These are phyloP conservation scores for Hyphodiscus sp. DNA, from an alignment of 2,329 filamentous ascomycete genomes.

Conservation along the genomic window DNA sequence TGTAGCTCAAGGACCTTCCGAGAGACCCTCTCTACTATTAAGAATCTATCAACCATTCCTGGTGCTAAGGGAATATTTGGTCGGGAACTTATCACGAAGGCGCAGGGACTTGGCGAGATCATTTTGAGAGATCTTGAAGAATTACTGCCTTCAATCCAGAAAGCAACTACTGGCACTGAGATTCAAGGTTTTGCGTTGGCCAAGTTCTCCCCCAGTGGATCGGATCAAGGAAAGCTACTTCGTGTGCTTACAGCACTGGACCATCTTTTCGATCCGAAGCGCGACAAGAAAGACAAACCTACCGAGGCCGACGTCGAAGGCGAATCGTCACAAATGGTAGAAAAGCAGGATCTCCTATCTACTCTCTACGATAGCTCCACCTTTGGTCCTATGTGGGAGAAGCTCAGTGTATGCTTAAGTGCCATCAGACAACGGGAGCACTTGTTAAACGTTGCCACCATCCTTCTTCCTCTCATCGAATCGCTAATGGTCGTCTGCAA, in stretches of 20 bases:
- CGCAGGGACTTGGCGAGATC: conserved; percentile 74
- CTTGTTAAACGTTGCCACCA: conserved; percentile 95
- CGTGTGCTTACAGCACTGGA: conserved; percentile 90
- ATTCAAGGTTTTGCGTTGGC: conserved; percentile 90
- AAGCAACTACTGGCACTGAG: conserved; percentile 83
- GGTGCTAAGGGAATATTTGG: conserved; percentile 87
- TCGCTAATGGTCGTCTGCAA: conserved; percentile 99
- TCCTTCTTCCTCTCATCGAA: conserved; percentile 88
- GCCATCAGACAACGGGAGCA: conserved; percentile 88
- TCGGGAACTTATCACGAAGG: conserved; percentile 84
- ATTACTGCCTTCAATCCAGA: conserved; percentile 77
- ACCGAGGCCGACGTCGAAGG: conserved; percentile 44
- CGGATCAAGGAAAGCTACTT: conserved; percentile 92
- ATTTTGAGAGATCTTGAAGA: conserved; percentile 82
- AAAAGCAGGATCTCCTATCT: conserved; percentile 79
- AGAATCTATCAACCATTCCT: conserved; percentile 89
- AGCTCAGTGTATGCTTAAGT: conserved; percentile 79
- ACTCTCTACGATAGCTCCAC: conserved; percentile 86
- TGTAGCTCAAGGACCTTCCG: conserved; percentile 98
- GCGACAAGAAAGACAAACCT: conserved; percentile 40
- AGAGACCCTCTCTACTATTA: conserved; percentile 96
- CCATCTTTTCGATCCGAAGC: conserved; percentile 85
- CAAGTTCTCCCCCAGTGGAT: conserved; percentile 93
- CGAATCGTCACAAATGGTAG: conserved; percentile 46
- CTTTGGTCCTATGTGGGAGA: conserved; percentile 87